These are phyloP conservation scores for Olyra latifolia DNA, from an alignment of 176 grass and related monocot species.

Conservation along the genomic window DNA sequence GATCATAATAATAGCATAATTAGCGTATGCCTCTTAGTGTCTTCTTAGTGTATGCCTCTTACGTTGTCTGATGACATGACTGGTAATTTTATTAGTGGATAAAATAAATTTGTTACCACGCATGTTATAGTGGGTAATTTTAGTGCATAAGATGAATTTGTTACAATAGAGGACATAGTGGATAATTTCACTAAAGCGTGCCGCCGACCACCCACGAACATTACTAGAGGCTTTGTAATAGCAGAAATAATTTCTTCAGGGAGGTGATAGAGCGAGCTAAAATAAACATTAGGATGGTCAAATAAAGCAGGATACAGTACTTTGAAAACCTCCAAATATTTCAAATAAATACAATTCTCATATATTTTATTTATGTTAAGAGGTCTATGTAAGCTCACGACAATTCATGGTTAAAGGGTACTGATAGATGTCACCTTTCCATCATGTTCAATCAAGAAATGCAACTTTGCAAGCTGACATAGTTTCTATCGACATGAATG, in stretches of 20 bases:
- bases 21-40: too few relatives aligned
- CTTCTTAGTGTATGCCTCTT: too few relatives aligned
- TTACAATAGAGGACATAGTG: too few relatives aligned
- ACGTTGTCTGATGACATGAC: too few relatives aligned
- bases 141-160: too few relatives aligned
- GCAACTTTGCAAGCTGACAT: not conserved
- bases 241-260: not conserved
- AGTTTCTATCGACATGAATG: not conserved
- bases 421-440: not conserved
- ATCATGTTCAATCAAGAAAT: not conserved
- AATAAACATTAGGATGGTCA: not conserved
- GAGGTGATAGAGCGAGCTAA: not conserved
- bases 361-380: not conserved
- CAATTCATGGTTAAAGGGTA: not conserved
- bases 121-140: too few relatives aligned
- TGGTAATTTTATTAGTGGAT: too few relatives aligned
- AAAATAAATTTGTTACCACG: too few relatives aligned
- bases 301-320: not conserved
- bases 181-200: too few relatives aligned
- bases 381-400: not conserved
- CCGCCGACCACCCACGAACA: too few relatives aligned
- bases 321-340: not conserved
- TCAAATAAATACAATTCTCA: not conserved
- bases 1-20: conserved; percentile 30
- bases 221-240: too few relatives aligned